These are phyloP conservation scores for Russula sp. DNA, from an alignment of 768 basidiomycete genomes.

Conservation along the genomic window DNA sequence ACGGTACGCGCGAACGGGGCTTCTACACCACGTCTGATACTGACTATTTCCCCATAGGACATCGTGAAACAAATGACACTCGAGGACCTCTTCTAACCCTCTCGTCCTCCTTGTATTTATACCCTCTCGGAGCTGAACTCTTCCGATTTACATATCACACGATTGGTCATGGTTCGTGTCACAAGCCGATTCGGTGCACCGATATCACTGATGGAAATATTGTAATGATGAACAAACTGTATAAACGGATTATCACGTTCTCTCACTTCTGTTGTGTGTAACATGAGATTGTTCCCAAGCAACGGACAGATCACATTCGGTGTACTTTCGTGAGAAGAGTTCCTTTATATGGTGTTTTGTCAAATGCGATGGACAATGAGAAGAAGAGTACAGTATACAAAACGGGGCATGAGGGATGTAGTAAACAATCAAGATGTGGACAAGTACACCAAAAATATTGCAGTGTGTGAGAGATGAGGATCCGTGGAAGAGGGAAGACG, in stretches of 20 bases:
- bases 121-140: conserved; percentile 20
- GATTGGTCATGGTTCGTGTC: conserved; percentile 13
- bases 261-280: conserved; percentile 14
- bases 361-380: conserved; percentile 1
- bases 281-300: not conserved
- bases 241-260: conserved; percentile 1
- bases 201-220: conserved; percentile 23
- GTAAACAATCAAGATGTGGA: conserved; percentile 19
- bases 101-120: not conserved
- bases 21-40: conserved; percentile 8
- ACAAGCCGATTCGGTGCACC: conserved; percentile 11
- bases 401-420: conserved; percentile 19
- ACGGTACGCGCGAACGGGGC: conserved; percentile 55
- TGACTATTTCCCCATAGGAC: conserved; percentile 50
- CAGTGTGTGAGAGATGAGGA: conserved; percentile 15
- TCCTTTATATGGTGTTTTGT: not conserved
- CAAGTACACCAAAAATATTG: conserved; percentile 25
- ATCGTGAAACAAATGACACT: conserved; percentile 99
- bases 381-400: conserved; percentile 20
- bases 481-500: not conserved
- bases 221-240: conserved; percentile 20
- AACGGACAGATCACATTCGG: not conserved
- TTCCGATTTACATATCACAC: conserved; percentile 1
- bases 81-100: conserved; percentile 76
- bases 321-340: not conserved